Evolutionary conservation across 1,284 basidiomycete species (phyloP), one percentile per base, ranked within the genome.

Genomic region (Trichosporon inkin): DNA sequence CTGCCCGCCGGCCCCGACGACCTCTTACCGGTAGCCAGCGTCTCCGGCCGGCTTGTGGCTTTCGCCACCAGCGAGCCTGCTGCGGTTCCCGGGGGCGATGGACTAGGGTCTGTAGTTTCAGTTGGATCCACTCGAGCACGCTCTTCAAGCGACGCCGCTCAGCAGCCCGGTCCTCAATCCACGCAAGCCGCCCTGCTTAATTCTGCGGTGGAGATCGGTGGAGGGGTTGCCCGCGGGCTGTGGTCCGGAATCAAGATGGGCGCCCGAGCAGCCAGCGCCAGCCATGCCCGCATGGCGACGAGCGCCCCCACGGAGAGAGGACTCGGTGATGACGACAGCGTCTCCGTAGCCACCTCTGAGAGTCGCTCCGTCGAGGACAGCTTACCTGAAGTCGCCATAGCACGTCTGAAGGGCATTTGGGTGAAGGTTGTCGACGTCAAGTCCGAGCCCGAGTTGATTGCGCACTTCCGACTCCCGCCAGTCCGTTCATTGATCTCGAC

Each of bases 241-340:
- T 77, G 75, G 75, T 73, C 74, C 0, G 75, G 75, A 1, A 39
- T 77, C 20, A 75, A 73, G 61, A 69, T 70, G 62, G 74, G 75
- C 17, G 75, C 72, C 1, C 59, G 63, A 56, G 74, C 71, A 14
- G 75, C 71, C 4, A 56, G 62, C 17, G 63, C 62, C 2, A 55
- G 67, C 19, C 60, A 56, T n/a, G 64, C 63, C 6, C 52, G 73
- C 8, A 58, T 77, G 53, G 74, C 73, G 1, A 53, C 60, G 19
- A 75, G 73, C 53, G 74, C 72, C 2, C 74, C 75, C 0, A 57
- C 62, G 2, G 71, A 71, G 37, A 59, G 61, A 1, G 53, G 55
- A 11, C 40, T 68, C 1, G 65, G 58, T 0, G 66, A 65, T 17
- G 70, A 65, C 17, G 65, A 68, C 13, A 59, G 60, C 22, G 7